These are phyloP conservation scores for Ramalina peruviana DNA, from an alignment of 495 filamentous ascomycete genomes.

Conservation along the genomic window DNA sequence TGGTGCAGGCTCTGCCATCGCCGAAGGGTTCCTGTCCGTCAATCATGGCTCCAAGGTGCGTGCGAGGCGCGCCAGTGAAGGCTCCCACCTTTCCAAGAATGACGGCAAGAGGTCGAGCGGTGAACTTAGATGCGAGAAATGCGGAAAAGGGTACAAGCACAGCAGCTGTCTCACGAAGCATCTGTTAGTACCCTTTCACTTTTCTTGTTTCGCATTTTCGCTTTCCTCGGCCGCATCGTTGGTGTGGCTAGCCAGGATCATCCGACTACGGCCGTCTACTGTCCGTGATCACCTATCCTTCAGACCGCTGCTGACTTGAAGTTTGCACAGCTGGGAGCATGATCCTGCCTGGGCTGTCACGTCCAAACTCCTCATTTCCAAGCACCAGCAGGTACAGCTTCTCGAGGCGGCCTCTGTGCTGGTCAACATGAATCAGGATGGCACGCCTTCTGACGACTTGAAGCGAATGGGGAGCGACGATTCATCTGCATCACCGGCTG, in stretches of 20 bases:
- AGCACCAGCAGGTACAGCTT: slow-evolving; percentile 97
- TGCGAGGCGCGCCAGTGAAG: slow-evolving; percentile 74
- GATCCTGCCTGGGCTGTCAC: slow-evolving; percentile 96
- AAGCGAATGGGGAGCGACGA: slow-evolving; percentile 61
- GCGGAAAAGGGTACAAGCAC: slow-evolving; percentile 99
- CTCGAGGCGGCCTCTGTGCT: slow-evolving; percentile 92
- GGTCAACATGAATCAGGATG: slow-evolving; percentile 74
- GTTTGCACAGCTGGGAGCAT: slow-evolving; percentile 76
- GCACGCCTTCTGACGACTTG: slow-evolving; percentile 43
- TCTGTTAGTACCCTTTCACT: slow-evolving; percentile 67
- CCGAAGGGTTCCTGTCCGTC: slow-evolving; percentile 7
- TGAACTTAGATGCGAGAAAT: slow-evolving; percentile 92
- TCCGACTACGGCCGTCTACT: no score
- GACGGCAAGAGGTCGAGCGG: slow-evolving; percentile 62
- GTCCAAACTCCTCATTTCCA: slow-evolving; percentile 95
- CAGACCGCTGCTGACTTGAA: neutral
- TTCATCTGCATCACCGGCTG: slow-evolving; percentile 67
- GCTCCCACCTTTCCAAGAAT: slow-evolving; percentile 58
- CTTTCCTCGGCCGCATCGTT: neutral
- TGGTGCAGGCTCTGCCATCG: slow-evolving; percentile 31
- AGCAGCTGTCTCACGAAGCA: slow-evolving; percentile 99
- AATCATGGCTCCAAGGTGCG: slow-evolving; percentile 43
- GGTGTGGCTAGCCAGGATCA: no score
- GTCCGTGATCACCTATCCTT: no score
- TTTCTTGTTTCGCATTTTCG: slow-evolving; percentile 11